Conservation (phyloP, 2,329 filamentous ascomycete genomes). For the Parastagonospora nodorum region DNA sequence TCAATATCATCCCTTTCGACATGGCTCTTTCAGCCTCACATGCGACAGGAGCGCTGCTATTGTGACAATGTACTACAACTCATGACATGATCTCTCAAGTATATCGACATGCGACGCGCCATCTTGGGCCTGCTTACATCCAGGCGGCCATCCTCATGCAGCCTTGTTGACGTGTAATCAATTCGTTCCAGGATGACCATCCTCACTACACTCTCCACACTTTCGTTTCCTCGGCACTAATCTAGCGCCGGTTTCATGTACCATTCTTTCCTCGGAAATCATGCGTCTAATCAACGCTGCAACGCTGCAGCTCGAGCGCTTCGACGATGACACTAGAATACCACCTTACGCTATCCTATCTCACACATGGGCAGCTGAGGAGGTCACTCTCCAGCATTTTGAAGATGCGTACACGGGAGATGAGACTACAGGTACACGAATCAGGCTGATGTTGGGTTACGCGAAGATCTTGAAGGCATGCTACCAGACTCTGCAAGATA, state of each 20-base stretch:
- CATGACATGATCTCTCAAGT: too few relatives aligned
- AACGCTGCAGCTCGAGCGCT: slow-evolving; percentile 7
- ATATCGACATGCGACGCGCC: too few relatives aligned
- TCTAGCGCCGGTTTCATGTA: neutral
- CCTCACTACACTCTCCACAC: neutral
- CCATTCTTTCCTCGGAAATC: neutral
- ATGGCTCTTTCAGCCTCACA: too few relatives aligned
- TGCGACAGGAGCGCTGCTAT: too few relatives aligned
- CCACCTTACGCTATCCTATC: slow-evolving; percentile 25
- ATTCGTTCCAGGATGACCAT: neutral
- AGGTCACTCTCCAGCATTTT: slow-evolving; percentile 21
- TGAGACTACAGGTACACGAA: neutral
- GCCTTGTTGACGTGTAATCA: too few relatives aligned
- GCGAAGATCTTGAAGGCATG: slow-evolving; percentile 8
- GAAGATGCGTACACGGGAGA: neutral
- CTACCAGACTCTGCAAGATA: slow-evolving; percentile 10
- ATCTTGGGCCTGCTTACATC: too few relatives aligned
- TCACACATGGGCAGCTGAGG: slow-evolving; percentile 18
- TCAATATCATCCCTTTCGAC: too few relatives aligned
- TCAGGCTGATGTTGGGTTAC: neutral
- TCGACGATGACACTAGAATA: slow-evolving; percentile 10
- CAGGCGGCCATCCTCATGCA: too few relatives aligned
- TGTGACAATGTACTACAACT: too few relatives aligned
- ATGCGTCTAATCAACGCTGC: slow-evolving; percentile 18
- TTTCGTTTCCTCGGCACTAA: neutral